These are phyloP conservation scores for Yarrowia keelungensis DNA, from an alignment of 805 yeast genomes.

Conservation along the genomic window DNA sequence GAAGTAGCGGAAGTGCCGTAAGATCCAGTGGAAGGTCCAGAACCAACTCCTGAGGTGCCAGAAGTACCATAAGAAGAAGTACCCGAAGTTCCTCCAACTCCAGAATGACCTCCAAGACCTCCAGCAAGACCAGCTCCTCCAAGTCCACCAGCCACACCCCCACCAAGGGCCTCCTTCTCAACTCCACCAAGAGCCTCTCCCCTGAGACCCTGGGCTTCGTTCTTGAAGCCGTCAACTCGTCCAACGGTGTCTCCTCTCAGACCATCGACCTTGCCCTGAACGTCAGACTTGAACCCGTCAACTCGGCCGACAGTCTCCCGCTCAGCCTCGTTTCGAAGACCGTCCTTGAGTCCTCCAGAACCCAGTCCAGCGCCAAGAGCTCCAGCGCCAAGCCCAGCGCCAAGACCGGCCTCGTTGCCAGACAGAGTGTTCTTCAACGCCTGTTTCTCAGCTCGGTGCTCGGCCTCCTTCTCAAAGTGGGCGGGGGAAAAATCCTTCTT, in stretches of 20 bases:
- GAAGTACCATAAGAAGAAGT: not conserved
- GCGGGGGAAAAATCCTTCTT: not conserved
- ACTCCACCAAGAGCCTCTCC: not conserved
- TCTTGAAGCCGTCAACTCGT: slow-evolving; percentile 1
- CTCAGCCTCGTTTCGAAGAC: not conserved
- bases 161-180: not conserved
- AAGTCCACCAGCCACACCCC: not conserved
- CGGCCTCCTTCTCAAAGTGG: not conserved
- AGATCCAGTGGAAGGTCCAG: too few species aligned
- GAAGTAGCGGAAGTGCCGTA: too few species aligned
- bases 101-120: not conserved
- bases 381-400: slow-evolving; percentile 19
- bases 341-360: not conserved
- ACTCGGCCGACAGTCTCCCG: not conserved
- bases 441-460: not conserved
- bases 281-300: not conserved
- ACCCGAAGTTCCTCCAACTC: not conserved
- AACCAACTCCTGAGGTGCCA: too few species aligned
- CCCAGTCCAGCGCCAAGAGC: not conserved
- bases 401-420: not conserved
- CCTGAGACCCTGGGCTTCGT: not conserved
- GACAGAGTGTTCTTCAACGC: not conserved
- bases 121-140: not conserved
- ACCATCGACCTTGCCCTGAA: not conserved
- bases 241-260: not conserved